phyloP scores from a whole-genome alignment of 2,329 filamentous ascomycete genomes.

The Sporothrix brunneoviolacea region DNA sequence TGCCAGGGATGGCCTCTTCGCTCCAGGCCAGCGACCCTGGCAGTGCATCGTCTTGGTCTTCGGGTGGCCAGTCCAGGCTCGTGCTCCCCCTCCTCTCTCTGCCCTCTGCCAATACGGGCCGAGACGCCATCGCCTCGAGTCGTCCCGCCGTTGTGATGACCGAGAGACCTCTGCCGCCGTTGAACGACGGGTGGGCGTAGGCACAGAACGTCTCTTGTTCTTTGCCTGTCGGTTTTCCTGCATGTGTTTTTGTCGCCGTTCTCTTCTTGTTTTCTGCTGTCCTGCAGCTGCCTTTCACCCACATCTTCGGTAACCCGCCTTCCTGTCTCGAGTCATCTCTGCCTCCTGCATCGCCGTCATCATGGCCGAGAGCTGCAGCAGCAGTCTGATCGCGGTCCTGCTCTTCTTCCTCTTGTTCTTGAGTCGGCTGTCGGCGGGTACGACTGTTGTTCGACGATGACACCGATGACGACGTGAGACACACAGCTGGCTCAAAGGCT shows the following conservation, averaged over 20 bases:
- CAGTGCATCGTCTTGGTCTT: background rate
- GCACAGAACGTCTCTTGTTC: constrained; percentile 7
- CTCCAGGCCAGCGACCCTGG: background rate
- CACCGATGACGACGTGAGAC: no score
- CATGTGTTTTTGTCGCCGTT: background rate
- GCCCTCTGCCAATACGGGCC: background rate
- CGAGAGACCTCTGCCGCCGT: background rate
- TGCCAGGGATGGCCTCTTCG: constrained; percentile 24
- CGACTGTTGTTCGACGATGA: no score
- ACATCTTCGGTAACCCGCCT: background rate
- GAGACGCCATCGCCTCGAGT: background rate
- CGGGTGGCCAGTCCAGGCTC: background rate
- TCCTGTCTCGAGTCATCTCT: background rate
- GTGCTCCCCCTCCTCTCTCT: background rate
- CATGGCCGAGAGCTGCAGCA: background rate
- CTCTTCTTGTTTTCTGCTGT: background rate
- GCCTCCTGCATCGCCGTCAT: background rate
- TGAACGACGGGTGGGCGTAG: background rate
- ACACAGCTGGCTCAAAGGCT: no score
- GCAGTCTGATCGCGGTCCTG: no score
- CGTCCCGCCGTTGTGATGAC: constrained; percentile 3
- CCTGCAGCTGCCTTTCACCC: background rate
- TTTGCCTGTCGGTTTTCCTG: background rate
- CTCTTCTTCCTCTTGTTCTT: no score
- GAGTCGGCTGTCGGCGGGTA: no score